Evolutionary conservation across 176 grass and related monocot species (phyloP), one percentile per base, ranked within the genome.

Genomic region (Oryza punctata): DNA sequence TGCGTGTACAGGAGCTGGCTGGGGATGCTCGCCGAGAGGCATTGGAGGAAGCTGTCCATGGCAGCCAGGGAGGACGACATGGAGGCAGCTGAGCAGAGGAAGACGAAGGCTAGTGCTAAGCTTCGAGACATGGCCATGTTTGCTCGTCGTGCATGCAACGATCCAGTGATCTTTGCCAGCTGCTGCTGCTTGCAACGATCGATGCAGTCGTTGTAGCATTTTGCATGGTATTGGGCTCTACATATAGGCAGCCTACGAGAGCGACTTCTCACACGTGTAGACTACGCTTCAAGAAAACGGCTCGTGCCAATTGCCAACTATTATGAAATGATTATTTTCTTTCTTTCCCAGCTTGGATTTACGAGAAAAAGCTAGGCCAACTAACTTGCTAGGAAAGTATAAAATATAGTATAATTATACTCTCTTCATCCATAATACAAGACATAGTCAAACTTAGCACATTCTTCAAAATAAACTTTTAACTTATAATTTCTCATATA

Each of bases 11-110:
- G 3, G 30, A 96, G 74, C 29, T 85, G 52, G 21, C 32, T 65
- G 0, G 86, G 83, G 3, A 81, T 72, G 60, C 43, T 38, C 7
- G 43, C 21, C 29, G 72, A 69, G 19, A 96, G 88, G 86, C 94
- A 96, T 7, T 49, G 66, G 68, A 85, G 46, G 69, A 96, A 93
- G 15, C 12, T 28, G 7, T 80, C 71, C 37, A 76, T 77, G 18
- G 75, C 63, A 35, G 83, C 78, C 49, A 69, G 12, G 57, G 85
- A 45, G n/a, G 85, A 59, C n/a, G 86, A 52, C 29, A 67, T 21
- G 72, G 67, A 30, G 2, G 54, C 7, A 6, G 7, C 37, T 38
- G 59, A 70, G 78, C 65, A 35, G 0, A 8, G 60, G 41, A 77
- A 24, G 41, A 85, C 6, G 32, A 71, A 0, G 37, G 24, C 65